phyloP scores from a whole-genome alignment of 2,329 filamentous ascomycete genomes.

The Hymenotorrendiella dingleyae region DNA sequence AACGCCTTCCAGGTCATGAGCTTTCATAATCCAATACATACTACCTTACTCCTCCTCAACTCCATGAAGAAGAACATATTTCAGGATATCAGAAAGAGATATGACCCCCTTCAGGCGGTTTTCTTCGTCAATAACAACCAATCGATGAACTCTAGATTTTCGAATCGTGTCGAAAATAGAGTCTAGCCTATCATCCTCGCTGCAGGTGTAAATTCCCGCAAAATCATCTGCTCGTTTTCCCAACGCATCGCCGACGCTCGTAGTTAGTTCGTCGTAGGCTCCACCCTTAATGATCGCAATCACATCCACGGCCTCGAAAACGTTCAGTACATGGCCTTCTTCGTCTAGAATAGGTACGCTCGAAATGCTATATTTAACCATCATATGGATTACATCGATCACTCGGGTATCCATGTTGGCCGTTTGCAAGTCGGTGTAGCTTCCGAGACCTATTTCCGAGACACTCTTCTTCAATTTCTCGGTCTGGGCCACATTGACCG shows the following conservation, averaged over 20 bases:
- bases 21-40: slow-evolving; percentile 15
- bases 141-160: slow-evolving; percentile 86
- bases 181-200: slow-evolving; percentile 82
- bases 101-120: slow-evolving; percentile 82
- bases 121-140: slow-evolving; percentile 89
- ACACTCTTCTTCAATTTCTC: slow-evolving; percentile 83
- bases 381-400: slow-evolving; percentile 86
- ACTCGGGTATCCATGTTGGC: slow-evolving; percentile 86
- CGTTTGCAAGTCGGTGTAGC: slow-evolving; percentile 74
- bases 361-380: slow-evolving; percentile 90
- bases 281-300: slow-evolving; percentile 93
- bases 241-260: slow-evolving; percentile 82
- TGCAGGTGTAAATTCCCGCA: slow-evolving; percentile 94
- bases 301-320: slow-evolving; percentile 96
- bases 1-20: slow-evolving; percentile 24
- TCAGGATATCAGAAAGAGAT: slow-evolving; percentile 91
- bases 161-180: slow-evolving; percentile 96
- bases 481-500: slow-evolving; percentile 83
- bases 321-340: slow-evolving; percentile 74
- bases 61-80: slow-evolving; percentile 76
- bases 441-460: slow-evolving; percentile 76
- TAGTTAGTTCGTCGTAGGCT: slow-evolving; percentile 81
- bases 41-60: slow-evolving; percentile 25
- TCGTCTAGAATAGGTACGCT: slow-evolving; percentile 88
- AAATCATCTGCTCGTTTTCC: slow-evolving; percentile 86